Percentiles rank a stretch among this genome's conserved stretches.
Conservation (phyloP, 2,329 filamentous ascomycete genomes). For the Epichloe amarillans region DNA sequence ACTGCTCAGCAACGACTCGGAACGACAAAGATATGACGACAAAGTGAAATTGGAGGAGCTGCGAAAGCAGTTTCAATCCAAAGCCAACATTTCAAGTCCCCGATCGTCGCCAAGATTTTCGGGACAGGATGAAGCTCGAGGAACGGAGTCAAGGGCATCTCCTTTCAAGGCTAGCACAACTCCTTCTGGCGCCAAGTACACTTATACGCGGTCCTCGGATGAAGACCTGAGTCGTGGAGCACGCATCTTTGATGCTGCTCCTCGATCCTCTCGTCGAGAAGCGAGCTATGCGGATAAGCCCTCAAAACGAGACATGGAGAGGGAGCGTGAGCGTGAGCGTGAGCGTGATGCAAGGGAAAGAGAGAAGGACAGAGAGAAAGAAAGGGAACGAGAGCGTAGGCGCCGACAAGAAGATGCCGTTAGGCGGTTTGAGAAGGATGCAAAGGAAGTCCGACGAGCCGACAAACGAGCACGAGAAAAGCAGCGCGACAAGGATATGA, state of each 20-base stretch:
- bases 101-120: constrained; percentile 26
- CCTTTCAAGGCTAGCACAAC: constrained; percentile 26
- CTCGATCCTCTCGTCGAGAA: constrained; percentile 29
- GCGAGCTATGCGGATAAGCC: constrained; percentile 34
- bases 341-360: constrained; percentile 1
- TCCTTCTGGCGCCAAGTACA: constrained; percentile 22
- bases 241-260: constrained; percentile 29
- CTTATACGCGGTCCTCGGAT: constrained; percentile 31
- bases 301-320: constrained; percentile 29
- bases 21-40: constrained; percentile 66
- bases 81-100: constrained; percentile 30
- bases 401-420: constrained; percentile 13
- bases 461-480: constrained; percentile 24
- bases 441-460: constrained; percentile 19
- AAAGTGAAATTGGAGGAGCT: constrained; percentile 54
- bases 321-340: constrained; percentile 19
- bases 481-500: constrained; percentile 25
- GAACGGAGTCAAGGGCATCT: constrained; percentile 18
- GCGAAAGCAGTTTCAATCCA: constrained; percentile 37
- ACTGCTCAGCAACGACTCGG: constrained; percentile 64
- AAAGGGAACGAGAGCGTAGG: constrained; percentile 10
- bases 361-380: constrained; percentile 6
- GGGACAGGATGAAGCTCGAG: constrained; percentile 4
- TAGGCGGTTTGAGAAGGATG: constrained; percentile 19
- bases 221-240: constrained; percentile 27